phyloP scores from a whole-genome alignment of 208 protist species.

The Strigomonas culicis region DNA sequence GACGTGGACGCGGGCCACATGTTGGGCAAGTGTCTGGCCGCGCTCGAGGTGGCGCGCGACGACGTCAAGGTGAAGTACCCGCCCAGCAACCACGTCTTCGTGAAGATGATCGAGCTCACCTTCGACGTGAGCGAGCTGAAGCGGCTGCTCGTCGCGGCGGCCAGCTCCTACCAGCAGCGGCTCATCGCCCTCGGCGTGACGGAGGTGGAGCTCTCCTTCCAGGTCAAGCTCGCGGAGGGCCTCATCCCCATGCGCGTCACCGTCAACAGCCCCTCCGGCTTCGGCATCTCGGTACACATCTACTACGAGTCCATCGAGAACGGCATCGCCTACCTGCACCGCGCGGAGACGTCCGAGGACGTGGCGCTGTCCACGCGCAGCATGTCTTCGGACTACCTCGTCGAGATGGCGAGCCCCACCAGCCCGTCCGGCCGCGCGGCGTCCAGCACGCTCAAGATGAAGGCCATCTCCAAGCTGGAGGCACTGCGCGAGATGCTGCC shows the following conservation, averaged over 20 bases:
- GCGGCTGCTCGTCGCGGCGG: conserved; percentile 41
- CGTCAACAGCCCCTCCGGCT: conserved; percentile 73
- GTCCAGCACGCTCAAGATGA: conserved; percentile 13
- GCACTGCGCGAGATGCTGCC: conserved; percentile 30
- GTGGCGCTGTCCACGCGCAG: conserved; percentile 23
- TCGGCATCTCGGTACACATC: conserved; percentile 65
- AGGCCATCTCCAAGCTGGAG: conserved; percentile 31
- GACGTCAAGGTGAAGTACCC: conserved; percentile 64
- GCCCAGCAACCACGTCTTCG: conserved; percentile 79
- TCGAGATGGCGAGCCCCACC: conserved; percentile 22
- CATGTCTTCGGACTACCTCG: conserved; percentile 33
- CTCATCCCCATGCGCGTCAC: conserved; percentile 86
- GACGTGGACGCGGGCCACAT: conserved; percentile 79
- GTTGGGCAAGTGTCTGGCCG: conserved; percentile 67
- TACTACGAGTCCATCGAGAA: conserved; percentile 82
- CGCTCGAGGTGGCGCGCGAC: conserved; percentile 70
- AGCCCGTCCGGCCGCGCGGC: conserved; percentile 3
- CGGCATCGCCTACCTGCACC: conserved; percentile 46
- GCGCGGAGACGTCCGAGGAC: conserved; percentile 71
- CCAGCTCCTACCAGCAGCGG: conserved; percentile 51
- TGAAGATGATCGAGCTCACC: conserved; percentile 81
- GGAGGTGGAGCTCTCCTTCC: conserved; percentile 84
- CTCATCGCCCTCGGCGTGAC: conserved; percentile 61
- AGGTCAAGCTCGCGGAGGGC: conserved; percentile 36
- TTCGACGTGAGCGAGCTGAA: conserved; percentile 58